Evolutionary conservation across 139 green algal species (phyloP).

Genomic region (Closterium sp.): DNA sequence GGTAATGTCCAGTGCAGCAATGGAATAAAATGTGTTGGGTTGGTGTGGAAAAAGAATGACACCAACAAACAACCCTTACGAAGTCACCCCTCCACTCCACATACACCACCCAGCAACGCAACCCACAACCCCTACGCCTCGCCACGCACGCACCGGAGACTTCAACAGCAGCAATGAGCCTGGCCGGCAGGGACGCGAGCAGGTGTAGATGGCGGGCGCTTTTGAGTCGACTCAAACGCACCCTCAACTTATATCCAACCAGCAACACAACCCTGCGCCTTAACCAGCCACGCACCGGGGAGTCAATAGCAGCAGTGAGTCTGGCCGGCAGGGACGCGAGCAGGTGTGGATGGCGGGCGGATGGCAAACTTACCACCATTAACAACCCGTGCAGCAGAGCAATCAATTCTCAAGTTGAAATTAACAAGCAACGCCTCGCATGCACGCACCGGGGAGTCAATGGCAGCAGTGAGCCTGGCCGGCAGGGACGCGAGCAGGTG

Average conservation of each 20-base stretch:
- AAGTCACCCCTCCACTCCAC: too few species aligned
- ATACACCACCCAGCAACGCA: too few species aligned
- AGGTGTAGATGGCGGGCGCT: slow-evolving; percentile 42
- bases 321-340: slow-evolving; percentile 22
- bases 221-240: too few species aligned
- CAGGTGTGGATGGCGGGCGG: slow-evolving; percentile 38
- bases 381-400: too few species aligned
- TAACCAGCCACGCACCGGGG: too few species aligned
- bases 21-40: too few species aligned
- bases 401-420: neutral
- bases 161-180: slow-evolving; percentile 24
- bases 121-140: neutral
- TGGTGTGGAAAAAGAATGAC: too few species aligned
- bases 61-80: too few species aligned
- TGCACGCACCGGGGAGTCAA: slow-evolving; percentile 19
- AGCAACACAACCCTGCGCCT: neutral
- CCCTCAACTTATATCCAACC: too few species aligned
- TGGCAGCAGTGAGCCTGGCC: slow-evolving; percentile 37
- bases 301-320: slow-evolving; percentile 24
- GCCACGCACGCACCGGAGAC: slow-evolving; percentile 5
- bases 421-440: neutral
- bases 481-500: slow-evolving; percentile 24
- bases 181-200: slow-evolving; percentile 20
- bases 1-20: neutral
- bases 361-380: too few species aligned